Percentiles rank a stretch among this genome's conserved stretches.
phyloP scores from a whole-genome alignment of 1,284 basidiomycete genomes.

The Tilletia horrida region DNA sequence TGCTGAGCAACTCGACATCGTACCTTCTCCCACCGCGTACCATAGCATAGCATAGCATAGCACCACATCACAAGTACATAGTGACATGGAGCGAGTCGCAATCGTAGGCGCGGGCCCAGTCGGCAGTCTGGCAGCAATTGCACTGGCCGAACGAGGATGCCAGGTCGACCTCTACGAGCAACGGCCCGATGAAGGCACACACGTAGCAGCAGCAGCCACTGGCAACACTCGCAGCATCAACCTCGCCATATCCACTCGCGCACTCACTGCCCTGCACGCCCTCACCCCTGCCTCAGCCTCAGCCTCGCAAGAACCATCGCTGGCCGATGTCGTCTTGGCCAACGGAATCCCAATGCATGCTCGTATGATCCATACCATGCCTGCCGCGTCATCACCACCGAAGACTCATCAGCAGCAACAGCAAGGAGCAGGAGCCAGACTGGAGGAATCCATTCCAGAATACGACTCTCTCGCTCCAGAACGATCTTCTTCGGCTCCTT shows the following conservation, averaged over 20 bases:
- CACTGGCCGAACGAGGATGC: conserved; percentile 84
- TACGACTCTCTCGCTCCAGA: conserved; percentile 2
- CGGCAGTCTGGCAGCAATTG: conserved; percentile 82
- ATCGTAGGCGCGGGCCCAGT: conserved; percentile 84
- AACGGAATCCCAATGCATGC: conserved; percentile 89
- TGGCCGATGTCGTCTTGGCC: conserved; percentile 71
- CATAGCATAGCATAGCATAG: too few species aligned
- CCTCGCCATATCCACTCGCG: conserved; percentile 88
- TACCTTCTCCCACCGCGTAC: too few species aligned
- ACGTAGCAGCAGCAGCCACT: conserved; percentile 22
- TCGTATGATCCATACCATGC: conserved; percentile 81
- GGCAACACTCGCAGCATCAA: conserved; percentile 74
- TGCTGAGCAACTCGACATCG: too few species aligned
- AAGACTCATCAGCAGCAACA: not conserved
- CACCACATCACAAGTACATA: not conserved
- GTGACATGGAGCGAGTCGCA: conserved; percentile 45
- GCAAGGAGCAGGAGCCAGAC: not conserved
- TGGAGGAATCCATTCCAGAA: not conserved
- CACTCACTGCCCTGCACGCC: conserved; percentile 71
- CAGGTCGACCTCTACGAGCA: conserved; percentile 82
- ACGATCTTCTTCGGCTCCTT: not conserved
- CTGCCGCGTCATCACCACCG: not conserved
- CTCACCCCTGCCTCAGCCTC: not conserved
- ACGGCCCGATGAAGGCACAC: conserved; percentile 62
- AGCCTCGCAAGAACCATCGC: conserved; percentile 28